These are phyloP conservation scores for Kalmusia sp. DNA, from an alignment of 2,329 filamentous ascomycete species.

Conservation along the genomic window DNA sequence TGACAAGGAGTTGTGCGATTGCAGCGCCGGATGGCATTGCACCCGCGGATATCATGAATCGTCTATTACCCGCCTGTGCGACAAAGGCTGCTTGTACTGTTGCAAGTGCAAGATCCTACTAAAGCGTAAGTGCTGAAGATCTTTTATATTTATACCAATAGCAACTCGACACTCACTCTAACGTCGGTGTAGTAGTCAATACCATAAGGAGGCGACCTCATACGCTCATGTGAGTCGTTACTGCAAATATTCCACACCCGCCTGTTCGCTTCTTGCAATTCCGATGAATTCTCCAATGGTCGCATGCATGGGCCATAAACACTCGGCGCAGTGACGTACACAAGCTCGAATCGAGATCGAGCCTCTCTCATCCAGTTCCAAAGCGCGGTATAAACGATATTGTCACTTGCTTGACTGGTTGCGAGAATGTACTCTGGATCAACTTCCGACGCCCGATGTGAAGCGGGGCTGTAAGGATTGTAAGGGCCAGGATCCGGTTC, in stretches of 20 bases:
- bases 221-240: slow-evolving; percentile 21
- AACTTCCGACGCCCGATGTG: slow-evolving; percentile 17
- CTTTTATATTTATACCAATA: not conserved
- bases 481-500: slow-evolving; percentile 13
- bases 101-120: slow-evolving; percentile 35
- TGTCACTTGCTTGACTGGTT: slow-evolving; percentile 34
- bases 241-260: slow-evolving; percentile 37
- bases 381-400: slow-evolving; percentile 30
- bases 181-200: slow-evolving; percentile 36
- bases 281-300: slow-evolving; percentile 28
- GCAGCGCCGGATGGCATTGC: slow-evolving; percentile 25
- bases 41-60: slow-evolving; percentile 34
- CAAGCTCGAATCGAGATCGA: slow-evolving; percentile 30
- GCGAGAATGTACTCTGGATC: slow-evolving; percentile 34
- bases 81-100: slow-evolving; percentile 30
- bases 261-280: slow-evolving; percentile 33
- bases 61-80: slow-evolving; percentile 31
- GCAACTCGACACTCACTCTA: slow-evolving; percentile 30
- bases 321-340: slow-evolving; percentile 30
- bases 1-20: slow-evolving; percentile 30
- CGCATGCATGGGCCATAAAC: slow-evolving; percentile 33
- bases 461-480: slow-evolving; percentile 8
- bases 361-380: slow-evolving; percentile 27
- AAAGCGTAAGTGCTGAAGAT: slow-evolving; percentile 18
- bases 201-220: slow-evolving; percentile 28